phyloP scores from a whole-genome alignment of 2,329 filamentous ascomycete species.

The Arthroderma sp. region DNA sequence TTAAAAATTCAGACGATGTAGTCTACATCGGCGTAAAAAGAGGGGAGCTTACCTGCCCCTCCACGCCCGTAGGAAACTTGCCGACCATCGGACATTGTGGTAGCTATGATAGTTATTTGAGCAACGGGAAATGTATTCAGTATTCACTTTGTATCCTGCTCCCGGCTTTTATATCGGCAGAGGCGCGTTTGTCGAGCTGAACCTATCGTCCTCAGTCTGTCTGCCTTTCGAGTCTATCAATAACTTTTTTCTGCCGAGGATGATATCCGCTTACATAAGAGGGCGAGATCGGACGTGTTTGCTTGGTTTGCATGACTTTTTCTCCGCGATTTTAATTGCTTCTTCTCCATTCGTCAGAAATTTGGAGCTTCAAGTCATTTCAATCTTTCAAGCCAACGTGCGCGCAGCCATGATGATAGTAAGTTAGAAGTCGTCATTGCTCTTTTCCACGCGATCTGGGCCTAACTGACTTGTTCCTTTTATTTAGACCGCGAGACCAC shows the following conservation, averaged over 20 bases:
- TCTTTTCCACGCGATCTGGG: background rate
- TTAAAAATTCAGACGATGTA: no score
- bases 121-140: no score
- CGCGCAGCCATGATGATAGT: conserved; percentile 1
- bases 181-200: no score
- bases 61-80: conserved; percentile 6
- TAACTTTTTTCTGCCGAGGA: no score
- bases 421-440: background rate
- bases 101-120: no score
- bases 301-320: conserved; percentile 5
- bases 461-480: background rate
- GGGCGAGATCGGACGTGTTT: conserved; percentile 4
- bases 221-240: no score
- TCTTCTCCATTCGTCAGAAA: conserved; percentile 1
- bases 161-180: no score
- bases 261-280: background rate
- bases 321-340: conserved; percentile 1
- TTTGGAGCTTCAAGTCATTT: background rate
- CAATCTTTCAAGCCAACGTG: background rate
- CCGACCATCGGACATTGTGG: conserved; percentile 1
- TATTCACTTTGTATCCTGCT: no score
- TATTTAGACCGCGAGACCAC: conserved; percentile 1
- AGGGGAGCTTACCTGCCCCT: conserved; percentile 3
- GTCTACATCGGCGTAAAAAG: no score
- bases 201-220: no score